phyloP scores from a whole-genome alignment of 305 asterid species.

The Striga hermonthica region DNA sequence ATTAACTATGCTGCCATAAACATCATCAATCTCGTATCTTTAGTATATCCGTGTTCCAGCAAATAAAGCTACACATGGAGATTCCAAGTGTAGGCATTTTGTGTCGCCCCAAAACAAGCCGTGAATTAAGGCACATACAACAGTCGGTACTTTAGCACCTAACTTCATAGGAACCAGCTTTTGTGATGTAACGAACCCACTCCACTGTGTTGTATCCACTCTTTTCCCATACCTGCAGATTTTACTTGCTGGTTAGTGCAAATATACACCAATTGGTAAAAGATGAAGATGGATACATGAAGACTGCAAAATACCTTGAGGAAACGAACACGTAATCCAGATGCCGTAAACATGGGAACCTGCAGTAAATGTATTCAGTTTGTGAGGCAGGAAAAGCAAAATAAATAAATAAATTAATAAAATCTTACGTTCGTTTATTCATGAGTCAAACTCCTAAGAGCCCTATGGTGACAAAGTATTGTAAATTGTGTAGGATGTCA shows the following conservation, averaged over 20 bases:
- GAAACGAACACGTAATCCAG: slow-evolving; percentile 97
- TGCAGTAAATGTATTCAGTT: slow-evolving; percentile 36
- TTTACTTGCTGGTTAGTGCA: slow-evolving; percentile 14
- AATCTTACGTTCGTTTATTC: no score
- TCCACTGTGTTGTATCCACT: slow-evolving; percentile 98
- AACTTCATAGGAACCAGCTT: slow-evolving; percentile 98
- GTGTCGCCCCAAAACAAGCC: slow-evolving; percentile 19
- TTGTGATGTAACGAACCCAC: slow-evolving; percentile 99
- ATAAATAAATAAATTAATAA: background rate
- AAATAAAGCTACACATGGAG: slow-evolving; percentile 23
- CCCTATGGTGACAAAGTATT: no score
- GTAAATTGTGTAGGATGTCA: no score
- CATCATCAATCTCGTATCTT: slow-evolving; percentile 18
- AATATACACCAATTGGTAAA: slow-evolving; percentile 18
- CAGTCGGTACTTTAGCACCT: slow-evolving; percentile 57
- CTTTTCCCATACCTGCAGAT: slow-evolving; percentile 97
- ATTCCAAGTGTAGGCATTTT: slow-evolving; percentile 17
- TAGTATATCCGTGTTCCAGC: slow-evolving; percentile 19
- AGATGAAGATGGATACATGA: background rate
- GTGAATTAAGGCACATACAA: slow-evolving; percentile 13
- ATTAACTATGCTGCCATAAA: slow-evolving; percentile 16
- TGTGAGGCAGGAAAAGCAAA: slow-evolving; percentile 27
- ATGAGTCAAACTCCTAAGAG: no score
- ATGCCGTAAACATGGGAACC: slow-evolving; percentile 99
- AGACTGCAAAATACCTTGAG: slow-evolving; percentile 61